phyloP scores from a whole-genome alignment of 495 filamentous ascomycete species.

The Xylaria flabelliformis region DNA sequence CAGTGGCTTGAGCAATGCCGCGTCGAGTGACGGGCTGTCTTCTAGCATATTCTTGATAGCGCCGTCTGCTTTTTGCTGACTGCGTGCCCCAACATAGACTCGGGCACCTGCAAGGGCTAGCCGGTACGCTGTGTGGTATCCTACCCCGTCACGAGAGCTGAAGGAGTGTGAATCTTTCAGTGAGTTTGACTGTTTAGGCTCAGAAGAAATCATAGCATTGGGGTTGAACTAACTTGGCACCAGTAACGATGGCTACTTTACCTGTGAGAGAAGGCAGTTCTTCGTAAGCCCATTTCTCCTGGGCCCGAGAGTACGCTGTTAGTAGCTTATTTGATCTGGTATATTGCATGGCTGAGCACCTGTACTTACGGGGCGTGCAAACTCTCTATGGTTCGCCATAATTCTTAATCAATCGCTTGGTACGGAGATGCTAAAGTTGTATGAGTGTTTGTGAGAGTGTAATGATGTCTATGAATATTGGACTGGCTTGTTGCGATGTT shows the following conservation, averaged over 20 bases:
- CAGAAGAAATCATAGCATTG: background rate
- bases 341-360: background rate
- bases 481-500: background rate
- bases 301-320: background rate
- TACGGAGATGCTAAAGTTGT: background rate
- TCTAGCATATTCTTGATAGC: slow-evolving; percentile 5
- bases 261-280: background rate
- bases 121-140: background rate
- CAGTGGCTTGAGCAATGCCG: slow-evolving; percentile 1
- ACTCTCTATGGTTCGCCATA: background rate
- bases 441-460: background rate
- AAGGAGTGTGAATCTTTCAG: background rate
- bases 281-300: slow-evolving; percentile 6
- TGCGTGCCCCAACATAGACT: background rate
- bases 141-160: background rate
- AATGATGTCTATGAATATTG: background rate
- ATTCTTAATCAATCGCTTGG: background rate
- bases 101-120: background rate
- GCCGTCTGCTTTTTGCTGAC: background rate
- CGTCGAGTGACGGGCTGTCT: background rate
- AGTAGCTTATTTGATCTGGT: background rate
- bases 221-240: background rate
- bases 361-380: slow-evolving; percentile 5
- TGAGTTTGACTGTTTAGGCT: background rate
- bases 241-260: background rate